Conservation (phyloP, 805 yeast genomes). For the Clavispora santaluciae region DNA sequence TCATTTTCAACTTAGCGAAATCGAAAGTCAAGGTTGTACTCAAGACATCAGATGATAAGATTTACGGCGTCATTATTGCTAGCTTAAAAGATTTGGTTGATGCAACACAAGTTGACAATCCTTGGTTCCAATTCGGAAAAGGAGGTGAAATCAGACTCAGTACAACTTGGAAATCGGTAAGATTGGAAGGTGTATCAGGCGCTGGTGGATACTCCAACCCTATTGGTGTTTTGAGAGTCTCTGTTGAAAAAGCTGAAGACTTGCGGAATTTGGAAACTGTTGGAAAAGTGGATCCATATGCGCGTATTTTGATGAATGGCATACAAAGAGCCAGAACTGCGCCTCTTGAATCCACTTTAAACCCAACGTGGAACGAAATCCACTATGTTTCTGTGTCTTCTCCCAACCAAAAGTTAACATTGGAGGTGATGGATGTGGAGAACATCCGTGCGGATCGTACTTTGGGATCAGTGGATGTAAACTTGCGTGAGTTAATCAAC, state of each 20-base stretch:
- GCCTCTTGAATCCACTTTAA: conserved; percentile 56
- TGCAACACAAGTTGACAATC: conserved; percentile 69
- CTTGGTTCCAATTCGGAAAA: conserved; percentile 67
- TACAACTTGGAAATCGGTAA: conserved; percentile 85
- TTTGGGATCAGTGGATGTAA: conserved; percentile 75
- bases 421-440: conserved; percentile 93
- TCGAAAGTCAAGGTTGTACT: conserved; percentile 64
- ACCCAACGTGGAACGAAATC: conserved; percentile 84
- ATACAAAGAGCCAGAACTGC: conserved; percentile 73
- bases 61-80: conserved; percentile 56
- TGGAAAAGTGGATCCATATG: conserved; percentile 92
- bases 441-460: conserved; percentile 75
- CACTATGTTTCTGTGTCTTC: conserved; percentile 79
- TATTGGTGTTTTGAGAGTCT: conserved; percentile 81
- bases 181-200: conserved; percentile 59
- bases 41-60: conserved; percentile 52
- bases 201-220: conserved; percentile 88
- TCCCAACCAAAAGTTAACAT: conserved; percentile 71
- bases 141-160: conserved; percentile 73
- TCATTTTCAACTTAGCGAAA: conserved; percentile 67
- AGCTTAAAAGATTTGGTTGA: conserved; percentile 65
- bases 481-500: conserved; percentile 60
- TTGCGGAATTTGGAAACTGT: conserved; percentile 81
- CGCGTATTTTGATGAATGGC: conserved; percentile 73
- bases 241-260: conserved; percentile 63